These are phyloP conservation scores for Phytopythium montanum DNA, from an alignment of 352 stramenopile genomes.

Conservation along the genomic window DNA sequence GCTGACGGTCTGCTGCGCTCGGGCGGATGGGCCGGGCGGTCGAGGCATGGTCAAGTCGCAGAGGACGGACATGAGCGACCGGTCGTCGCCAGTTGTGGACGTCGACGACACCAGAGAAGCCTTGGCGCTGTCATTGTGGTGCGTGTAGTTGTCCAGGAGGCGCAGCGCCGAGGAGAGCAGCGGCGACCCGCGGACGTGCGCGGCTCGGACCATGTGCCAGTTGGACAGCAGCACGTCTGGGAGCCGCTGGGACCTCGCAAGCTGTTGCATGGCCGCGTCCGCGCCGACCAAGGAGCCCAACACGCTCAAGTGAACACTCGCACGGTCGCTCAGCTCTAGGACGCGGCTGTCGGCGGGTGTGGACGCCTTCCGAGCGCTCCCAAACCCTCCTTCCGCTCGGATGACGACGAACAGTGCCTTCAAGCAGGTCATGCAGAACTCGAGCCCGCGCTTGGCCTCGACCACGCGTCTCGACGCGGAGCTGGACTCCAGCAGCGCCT, in stretches of 20 bases:
- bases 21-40: neutral
- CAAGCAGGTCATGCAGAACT: slow-evolving; percentile 29
- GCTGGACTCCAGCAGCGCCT: slow-evolving; percentile 33
- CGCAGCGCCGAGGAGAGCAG: slow-evolving; percentile 40
- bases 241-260: slow-evolving; percentile 36
- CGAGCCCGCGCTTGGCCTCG: slow-evolving; percentile 29
- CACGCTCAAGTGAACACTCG: slow-evolving; percentile 45
- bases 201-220: slow-evolving; percentile 52
- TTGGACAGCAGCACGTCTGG: slow-evolving; percentile 37
- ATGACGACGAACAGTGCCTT: slow-evolving; percentile 45
- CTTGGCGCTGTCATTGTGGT: slow-evolving; percentile 39
- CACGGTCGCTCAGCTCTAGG: slow-evolving; percentile 30
- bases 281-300: slow-evolving; percentile 41
- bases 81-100: neutral
- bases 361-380: slow-evolving; percentile 18
- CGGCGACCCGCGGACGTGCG: slow-evolving; percentile 32
- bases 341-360: slow-evolving; percentile 4
- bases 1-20: neutral
- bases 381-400: slow-evolving; percentile 48
- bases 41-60: slow-evolving; percentile 1
- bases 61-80: slow-evolving; percentile 3
- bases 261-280: slow-evolving; percentile 26
- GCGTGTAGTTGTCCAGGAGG: slow-evolving; percentile 45
- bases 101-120: slow-evolving; percentile 12
- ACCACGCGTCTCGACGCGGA: slow-evolving; percentile 23